phyloP scores from a whole-genome alignment of 805 yeast genomes.

The Suhomyces emberorum region DNA sequence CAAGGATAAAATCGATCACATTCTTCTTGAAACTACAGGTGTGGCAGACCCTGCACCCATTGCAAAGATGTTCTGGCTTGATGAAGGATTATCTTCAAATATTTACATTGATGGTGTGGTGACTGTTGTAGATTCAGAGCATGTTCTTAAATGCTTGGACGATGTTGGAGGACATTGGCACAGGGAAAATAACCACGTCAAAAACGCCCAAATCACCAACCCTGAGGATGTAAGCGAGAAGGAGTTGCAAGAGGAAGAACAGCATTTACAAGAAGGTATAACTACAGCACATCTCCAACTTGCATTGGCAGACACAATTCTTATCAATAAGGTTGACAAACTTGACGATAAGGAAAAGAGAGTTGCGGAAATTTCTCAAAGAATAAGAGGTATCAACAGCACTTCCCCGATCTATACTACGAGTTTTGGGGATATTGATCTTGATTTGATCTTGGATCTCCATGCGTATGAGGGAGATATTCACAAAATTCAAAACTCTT shows the following conservation, averaged over 20 bases:
- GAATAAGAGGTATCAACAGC: conserved; percentile 57
- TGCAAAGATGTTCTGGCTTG: conserved; percentile 97
- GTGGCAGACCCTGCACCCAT: conserved; percentile 98
- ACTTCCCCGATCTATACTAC: conserved; percentile 67
- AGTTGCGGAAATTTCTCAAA: conserved; percentile 29
- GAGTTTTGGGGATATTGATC: conserved; percentile 68
- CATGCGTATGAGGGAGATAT: conserved; percentile 63
- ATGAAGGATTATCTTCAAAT: conserved; percentile 78
- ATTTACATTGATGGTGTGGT: conserved; percentile 90
- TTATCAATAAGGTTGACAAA: conserved; percentile 76
- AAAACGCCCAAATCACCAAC: conserved; percentile 14
- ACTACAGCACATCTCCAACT: conserved; percentile 89
- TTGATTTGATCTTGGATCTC: conserved; percentile 66
- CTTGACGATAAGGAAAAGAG: conserved; percentile 17
- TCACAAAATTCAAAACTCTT: conserved; percentile 16
- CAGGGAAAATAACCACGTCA: conserved; percentile 32
- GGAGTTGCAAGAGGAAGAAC: conserved; percentile 27
- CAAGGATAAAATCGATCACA: conserved; percentile 77
- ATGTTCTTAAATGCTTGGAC: conserved; percentile 61
- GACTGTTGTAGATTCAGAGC: conserved; percentile 76
- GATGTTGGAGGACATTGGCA: conserved; percentile 77
- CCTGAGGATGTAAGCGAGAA: conserved; percentile 19
- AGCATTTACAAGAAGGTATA: conserved; percentile 40
- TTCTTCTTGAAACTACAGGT: conserved; percentile 92
- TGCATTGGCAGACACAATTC: conserved; percentile 80